These are phyloP conservation scores for Exophiala calicioides DNA, from an alignment of 2,329 filamentous ascomycete species.

Conservation along the genomic window DNA sequence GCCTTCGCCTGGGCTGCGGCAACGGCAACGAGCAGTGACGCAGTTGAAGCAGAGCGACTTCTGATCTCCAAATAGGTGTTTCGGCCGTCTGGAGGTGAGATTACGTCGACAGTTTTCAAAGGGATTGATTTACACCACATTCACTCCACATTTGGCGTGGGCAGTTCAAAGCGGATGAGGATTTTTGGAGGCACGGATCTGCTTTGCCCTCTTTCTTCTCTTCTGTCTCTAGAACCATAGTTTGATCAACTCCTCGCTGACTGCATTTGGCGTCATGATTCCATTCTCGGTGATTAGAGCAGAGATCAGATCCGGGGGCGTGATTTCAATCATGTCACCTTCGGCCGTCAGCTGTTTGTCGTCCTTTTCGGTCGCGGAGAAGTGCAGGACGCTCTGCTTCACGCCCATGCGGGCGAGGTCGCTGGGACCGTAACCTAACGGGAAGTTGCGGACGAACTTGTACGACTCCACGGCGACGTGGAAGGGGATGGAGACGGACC, in stretches of 20 bases:
- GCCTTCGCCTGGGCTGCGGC: too few relatives aligned
- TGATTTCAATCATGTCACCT: slow-evolving; percentile 49
- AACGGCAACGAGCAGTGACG: too few relatives aligned
- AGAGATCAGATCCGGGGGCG: slow-evolving; percentile 62
- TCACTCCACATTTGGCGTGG: too few relatives aligned
- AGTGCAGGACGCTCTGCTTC: slow-evolving; percentile 74
- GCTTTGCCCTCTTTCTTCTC: not conserved
- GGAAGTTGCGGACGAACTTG: slow-evolving; percentile 90
- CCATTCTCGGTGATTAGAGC: slow-evolving; percentile 67
- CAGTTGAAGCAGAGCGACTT: too few relatives aligned
- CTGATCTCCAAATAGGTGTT: too few relatives aligned
- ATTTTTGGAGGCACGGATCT: too few relatives aligned
- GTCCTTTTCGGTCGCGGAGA: slow-evolving; percentile 51
- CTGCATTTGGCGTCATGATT: slow-evolving; percentile 63
- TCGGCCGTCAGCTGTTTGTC: slow-evolving; percentile 30
- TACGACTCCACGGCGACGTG: slow-evolving; percentile 94
- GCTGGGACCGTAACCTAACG: slow-evolving; percentile 55
- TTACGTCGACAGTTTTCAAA: too few relatives aligned
- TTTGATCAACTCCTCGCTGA: slow-evolving; percentile 68
- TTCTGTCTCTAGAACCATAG: slow-evolving; percentile 52
- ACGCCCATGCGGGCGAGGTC: slow-evolving; percentile 61
- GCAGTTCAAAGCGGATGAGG: too few relatives aligned
- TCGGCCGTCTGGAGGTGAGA: too few relatives aligned
- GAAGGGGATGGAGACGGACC: slow-evolving; percentile 71
- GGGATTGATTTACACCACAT: too few relatives aligned